A percentile compares a stretch with the other conserved stretches of the same genome.
Conservation (phyloP, 2,329 filamentous ascomycete species). For the Xylariales sp. region DNA sequence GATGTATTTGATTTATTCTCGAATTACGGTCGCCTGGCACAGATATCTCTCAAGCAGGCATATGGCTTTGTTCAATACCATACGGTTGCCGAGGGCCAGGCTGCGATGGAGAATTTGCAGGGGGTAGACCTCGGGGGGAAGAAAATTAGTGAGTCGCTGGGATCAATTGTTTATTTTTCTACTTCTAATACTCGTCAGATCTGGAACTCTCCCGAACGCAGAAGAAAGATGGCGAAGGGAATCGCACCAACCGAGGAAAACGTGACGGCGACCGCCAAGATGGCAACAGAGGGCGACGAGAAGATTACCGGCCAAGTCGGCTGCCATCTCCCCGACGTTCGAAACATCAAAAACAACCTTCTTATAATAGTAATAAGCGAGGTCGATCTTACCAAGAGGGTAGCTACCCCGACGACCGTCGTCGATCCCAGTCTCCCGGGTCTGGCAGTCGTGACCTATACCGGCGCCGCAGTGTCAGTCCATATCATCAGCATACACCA, state of each 20-base stretch:
- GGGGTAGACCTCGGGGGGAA: conserved; percentile 86
- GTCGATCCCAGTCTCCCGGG: conserved; percentile 76
- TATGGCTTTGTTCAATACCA: conserved; percentile 98
- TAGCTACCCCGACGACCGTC: conserved; percentile 58
- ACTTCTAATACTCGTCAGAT: conserved; percentile 62
- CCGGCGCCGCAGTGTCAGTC: conserved; percentile 77
- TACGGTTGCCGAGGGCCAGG: conserved; percentile 76
- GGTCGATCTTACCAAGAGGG: conserved; percentile 57
- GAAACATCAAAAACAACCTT: conserved; percentile 52
- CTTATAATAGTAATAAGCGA: conserved; percentile 43
- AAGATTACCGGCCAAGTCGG: conserved; percentile 45
- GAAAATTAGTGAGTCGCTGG: conserved; percentile 81
- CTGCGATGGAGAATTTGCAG: conserved; percentile 82
- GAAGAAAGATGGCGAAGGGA: conserved; percentile 78
- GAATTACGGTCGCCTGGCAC: conserved; percentile 84
- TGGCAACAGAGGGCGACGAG: conserved; percentile 41
- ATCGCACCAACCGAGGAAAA: conserved; percentile 62
- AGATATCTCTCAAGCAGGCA: conserved; percentile 95
- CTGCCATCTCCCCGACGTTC: conserved; percentile 46
- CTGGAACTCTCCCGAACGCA: conserved; percentile 91
- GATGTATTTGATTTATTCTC: conserved; percentile 94
- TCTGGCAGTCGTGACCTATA: conserved; percentile 63
- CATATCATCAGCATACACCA: conserved; percentile 62
- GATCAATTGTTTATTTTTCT: neutral
- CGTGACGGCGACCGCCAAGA: conserved; percentile 61